These are phyloP conservation scores for Penicillium sp. DNA, from an alignment of 2,329 filamentous ascomycete genomes.

Conservation along the genomic window DNA sequence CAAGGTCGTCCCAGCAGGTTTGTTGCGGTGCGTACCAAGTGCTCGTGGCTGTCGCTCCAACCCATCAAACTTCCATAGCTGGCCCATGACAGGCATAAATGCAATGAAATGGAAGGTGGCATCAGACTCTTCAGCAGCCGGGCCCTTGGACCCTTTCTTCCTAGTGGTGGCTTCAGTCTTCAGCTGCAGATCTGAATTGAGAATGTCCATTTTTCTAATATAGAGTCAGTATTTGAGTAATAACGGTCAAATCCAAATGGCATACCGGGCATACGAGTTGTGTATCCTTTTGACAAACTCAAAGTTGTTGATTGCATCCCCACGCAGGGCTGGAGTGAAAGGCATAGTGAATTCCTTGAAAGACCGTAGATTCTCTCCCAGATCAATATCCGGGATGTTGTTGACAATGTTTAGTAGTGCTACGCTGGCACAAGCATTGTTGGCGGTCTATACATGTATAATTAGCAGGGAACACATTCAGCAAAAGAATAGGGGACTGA, in stretches of 20 bases:
- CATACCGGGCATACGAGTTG: constrained; percentile 77
- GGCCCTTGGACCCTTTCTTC: constrained; percentile 38
- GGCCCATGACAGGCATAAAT: constrained; percentile 72
- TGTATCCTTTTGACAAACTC: constrained; percentile 76
- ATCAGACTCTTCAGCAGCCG: constrained; percentile 54
- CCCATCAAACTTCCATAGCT: constrained; percentile 88
- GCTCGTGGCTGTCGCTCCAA: constrained; percentile 69
- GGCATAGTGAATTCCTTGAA: constrained; percentile 72
- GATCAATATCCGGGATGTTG: constrained; percentile 66
- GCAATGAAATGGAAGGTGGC: constrained; percentile 83
- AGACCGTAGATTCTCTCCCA: constrained; percentile 67
- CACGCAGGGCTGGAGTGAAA: constrained; percentile 71
- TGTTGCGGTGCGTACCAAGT: constrained; percentile 49
- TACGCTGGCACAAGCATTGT: constrained; percentile 88
- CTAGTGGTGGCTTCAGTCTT: constrained; percentile 47
- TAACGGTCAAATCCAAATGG: constrained; percentile 1
- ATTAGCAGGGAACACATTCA: constrained; percentile 2
- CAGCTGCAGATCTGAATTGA: constrained; percentile 68
- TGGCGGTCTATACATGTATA: constrained; percentile 60
- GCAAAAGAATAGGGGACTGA: constrained; percentile 36
- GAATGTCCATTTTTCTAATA: constrained; percentile 68
- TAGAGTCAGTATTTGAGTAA: constrained; percentile 1
- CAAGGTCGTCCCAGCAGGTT: neutral
- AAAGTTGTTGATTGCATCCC: constrained; percentile 72
- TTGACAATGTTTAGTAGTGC: constrained; percentile 91